Conservation (phyloP, 2,329 filamentous ascomycete species). For the Xylaria sp. region DNA sequence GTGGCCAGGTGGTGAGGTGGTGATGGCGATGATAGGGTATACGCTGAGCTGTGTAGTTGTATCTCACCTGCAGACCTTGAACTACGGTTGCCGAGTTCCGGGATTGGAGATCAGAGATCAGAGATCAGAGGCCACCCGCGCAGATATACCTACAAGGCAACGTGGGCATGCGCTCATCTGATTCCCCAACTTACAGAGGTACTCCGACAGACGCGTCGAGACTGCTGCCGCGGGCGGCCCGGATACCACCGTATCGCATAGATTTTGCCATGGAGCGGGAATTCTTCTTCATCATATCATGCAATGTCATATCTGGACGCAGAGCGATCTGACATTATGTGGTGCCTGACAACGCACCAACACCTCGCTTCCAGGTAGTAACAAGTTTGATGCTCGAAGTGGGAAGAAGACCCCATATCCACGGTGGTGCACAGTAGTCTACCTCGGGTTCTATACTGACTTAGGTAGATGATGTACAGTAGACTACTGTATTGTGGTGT, state of each 20-base stretch:
- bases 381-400: not conserved
- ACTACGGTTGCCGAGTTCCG: slow-evolving; percentile 24
- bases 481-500: too few species aligned
- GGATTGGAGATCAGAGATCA: slow-evolving; percentile 1
- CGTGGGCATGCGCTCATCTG: not conserved
- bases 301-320: not conserved
- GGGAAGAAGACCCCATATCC: not conserved
- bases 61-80: slow-evolving; percentile 21
- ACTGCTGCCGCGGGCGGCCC: slow-evolving; percentile 2
- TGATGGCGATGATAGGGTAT: not conserved
- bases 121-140: not conserved
- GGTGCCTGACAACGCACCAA: not conserved
- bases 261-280: not conserved
- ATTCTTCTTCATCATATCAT: not conserved
- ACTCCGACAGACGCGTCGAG: slow-evolving; percentile 20
- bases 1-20: not conserved
- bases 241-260: slow-evolving; percentile 2
- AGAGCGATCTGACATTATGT: not conserved
- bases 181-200: not conserved
- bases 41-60: not conserved
- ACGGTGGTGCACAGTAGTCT: not conserved
- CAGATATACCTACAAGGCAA: not conserved
- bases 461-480: not conserved
- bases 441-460: not conserved
- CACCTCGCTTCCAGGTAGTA: not conserved